Evolutionary conservation across 2,329 filamentous ascomycete species (phyloP).

Genomic region (Diplodia scrobiculata): DNA sequence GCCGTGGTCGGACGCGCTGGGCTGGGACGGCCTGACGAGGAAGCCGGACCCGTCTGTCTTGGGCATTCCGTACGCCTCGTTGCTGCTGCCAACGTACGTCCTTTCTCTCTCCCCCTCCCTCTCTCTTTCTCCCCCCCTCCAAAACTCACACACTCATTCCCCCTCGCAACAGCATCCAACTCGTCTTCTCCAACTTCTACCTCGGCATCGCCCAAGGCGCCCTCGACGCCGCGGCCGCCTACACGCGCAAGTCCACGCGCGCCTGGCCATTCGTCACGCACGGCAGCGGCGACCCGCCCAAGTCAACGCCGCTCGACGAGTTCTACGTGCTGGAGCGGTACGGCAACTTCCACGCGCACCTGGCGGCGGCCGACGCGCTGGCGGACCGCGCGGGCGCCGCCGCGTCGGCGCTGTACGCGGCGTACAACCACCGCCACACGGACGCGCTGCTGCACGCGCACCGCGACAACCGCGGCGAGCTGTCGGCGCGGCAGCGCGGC

Average conservation of each 20-base stretch:
- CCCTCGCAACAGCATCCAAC: slow-evolving; percentile 54
- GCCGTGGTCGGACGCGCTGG: slow-evolving; percentile 63
- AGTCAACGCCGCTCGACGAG: slow-evolving; percentile 61
- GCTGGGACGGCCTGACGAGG: slow-evolving; percentile 59
- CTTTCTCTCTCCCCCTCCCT: too few species aligned
- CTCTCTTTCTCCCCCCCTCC: too few species aligned
- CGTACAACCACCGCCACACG: slow-evolving; percentile 38
- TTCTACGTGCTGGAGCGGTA: slow-evolving; percentile 68
- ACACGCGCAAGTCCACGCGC: slow-evolving; percentile 60
- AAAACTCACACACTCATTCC: not conserved
- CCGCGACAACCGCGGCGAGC: slow-evolving; percentile 42
- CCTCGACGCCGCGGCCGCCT: slow-evolving; percentile 58
- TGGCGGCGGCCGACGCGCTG: slow-evolving; percentile 62
- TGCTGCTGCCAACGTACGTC: slow-evolving; percentile 59
- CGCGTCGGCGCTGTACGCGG: slow-evolving; percentile 52
- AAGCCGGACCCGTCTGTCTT: slow-evolving; percentile 56
- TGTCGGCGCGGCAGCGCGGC: slow-evolving; percentile 59
- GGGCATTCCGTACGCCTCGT: slow-evolving; percentile 56
- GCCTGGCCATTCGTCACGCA: slow-evolving; percentile 60
- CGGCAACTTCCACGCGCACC: slow-evolving; percentile 64
- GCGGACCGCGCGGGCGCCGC: slow-evolving; percentile 59
- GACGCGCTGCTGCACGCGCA: not conserved
- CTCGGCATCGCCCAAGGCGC: slow-evolving; percentile 64
- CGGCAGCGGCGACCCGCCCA: slow-evolving; percentile 57
- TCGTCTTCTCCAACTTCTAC: slow-evolving; percentile 69